Evolutionary conservation across 2,329 filamentous ascomycete species (phyloP).

Genomic region (Botrytis byssoidea): DNA sequence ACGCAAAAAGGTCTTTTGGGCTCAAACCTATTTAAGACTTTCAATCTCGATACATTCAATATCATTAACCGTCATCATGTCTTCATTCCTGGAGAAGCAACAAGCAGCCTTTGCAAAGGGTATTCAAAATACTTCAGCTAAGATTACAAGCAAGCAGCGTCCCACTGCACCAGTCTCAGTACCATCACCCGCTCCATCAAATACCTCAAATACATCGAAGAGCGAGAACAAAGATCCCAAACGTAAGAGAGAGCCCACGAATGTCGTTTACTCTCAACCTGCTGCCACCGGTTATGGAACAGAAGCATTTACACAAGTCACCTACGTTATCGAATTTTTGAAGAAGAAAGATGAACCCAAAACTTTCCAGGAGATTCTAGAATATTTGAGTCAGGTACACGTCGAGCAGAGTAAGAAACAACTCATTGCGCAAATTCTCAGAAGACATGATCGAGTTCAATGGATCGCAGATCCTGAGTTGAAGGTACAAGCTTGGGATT

Average conservation of each 20-base stretch:
- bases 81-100: conserved; percentile 62
- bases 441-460: conserved; percentile 59
- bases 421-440: conserved; percentile 66
- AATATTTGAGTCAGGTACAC: conserved; percentile 72
- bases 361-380: conserved; percentile 72
- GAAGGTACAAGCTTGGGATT: conserved; percentile 64
- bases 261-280: conserved; percentile 73
- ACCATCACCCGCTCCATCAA: conserved; percentile 62
- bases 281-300: conserved; percentile 71
- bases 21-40: neutral
- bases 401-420: conserved; percentile 60
- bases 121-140: conserved; percentile 62
- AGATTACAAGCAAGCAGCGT: conserved; percentile 55
- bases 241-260: conserved; percentile 55
- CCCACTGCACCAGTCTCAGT: conserved; percentile 53
- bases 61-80: conserved; percentile 47
- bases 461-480: conserved; percentile 57
- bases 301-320: conserved; percentile 83
- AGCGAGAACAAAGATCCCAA: conserved; percentile 58
- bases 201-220: conserved; percentile 51
- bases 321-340: conserved; percentile 82
- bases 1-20: neutral
- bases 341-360: conserved; percentile 69
- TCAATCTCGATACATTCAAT: neutral
- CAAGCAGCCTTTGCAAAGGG: conserved; percentile 61